Base-by-base conservation (phyloP, 305 asterid genomes). In the Fraxinus ornus region DNA sequence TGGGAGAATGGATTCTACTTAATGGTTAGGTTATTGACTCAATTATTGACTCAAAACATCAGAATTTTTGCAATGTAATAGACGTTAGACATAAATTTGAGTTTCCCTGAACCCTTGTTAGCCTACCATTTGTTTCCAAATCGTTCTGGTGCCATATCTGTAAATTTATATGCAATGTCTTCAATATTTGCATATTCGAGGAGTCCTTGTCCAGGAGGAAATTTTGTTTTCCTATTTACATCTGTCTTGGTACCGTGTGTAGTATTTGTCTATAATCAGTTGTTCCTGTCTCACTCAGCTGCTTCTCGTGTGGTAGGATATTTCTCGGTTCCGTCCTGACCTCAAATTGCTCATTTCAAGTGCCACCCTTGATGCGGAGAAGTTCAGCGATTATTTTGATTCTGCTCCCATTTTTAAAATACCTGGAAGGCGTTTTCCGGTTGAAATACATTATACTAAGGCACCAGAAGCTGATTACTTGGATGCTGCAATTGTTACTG, bases 401-500 rank as follows among this genome's bases (percentile, higher is more conserved):
- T 89, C 92, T 79, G 99, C 99, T 79, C 99, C 99, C 36, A 95
- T 95, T 78, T 94, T 94, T 77, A 92, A 92, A 86, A 94, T 95
- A 84, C 99, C 98, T 30, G 99, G 98, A 84, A 90, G 99, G 87
- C 91, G 97, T 85, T 94, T 84, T 88, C 99, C 98, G 17, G 98
- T 95, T 80, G 98, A 94, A 52, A 93, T 95, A 86, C 94, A 92
- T 85, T 93, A 91, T 79, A 95, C 98, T 0, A 95, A 90, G 83
- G 97, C 98, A 79, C 97, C 97, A 3, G 98, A 93, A 90, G 98
- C 99, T 21, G 98, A 94, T 93, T 94, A 94, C 83, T 84, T 95
- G 88, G 98, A 95, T 77, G 98, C 97, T 33, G 95, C 99, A 37
- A 86, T 95, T 64, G 98, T 95, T 44, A 93, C 98, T 7, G 98